A percentile compares a stretch with the other conserved stretches of the same genome.
phyloP scores from a whole-genome alignment of 192 early-diverging fungal species.

The Chytriomyces sp. region DNA sequence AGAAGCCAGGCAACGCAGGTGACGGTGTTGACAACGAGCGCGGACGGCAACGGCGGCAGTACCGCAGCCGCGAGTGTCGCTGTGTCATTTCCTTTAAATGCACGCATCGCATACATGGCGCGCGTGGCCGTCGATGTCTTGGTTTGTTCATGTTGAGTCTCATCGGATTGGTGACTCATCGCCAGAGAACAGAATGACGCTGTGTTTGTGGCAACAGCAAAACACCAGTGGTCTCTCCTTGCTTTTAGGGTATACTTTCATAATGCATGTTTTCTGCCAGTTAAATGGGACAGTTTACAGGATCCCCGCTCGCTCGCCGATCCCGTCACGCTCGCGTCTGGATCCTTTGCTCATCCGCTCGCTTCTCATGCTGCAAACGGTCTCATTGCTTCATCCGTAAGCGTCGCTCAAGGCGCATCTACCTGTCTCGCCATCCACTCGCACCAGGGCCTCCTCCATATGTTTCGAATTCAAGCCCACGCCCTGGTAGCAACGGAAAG shows the following conservation, averaged over 20 bases:
- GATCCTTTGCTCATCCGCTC: background rate
- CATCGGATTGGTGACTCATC: background rate
- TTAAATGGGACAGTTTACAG: background rate
- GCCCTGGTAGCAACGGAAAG: no score
- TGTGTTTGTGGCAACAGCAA: background rate
- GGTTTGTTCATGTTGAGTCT: background rate
- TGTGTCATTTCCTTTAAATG: background rate
- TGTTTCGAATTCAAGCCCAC: background rate
- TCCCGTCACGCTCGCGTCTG: background rate
- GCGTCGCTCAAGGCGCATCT: background rate
- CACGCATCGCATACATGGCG: background rate
- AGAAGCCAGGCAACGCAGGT: no score
- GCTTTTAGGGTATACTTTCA: no score
- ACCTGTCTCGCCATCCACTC: background rate
- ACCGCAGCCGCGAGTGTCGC: no score
- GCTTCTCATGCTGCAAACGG: background rate
- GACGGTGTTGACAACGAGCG: no score
- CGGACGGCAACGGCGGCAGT: no score
- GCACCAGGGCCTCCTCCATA: background rate
- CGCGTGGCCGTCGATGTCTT: background rate
- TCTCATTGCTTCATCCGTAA: background rate
- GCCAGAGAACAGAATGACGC: background rate
- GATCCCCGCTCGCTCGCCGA: background rate
- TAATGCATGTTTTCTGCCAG: background rate
- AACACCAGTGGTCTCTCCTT: background rate